Evolutionary conservation across 2,329 filamentous ascomycete species (phyloP).

Genomic region (Penicillium digitatum): DNA sequence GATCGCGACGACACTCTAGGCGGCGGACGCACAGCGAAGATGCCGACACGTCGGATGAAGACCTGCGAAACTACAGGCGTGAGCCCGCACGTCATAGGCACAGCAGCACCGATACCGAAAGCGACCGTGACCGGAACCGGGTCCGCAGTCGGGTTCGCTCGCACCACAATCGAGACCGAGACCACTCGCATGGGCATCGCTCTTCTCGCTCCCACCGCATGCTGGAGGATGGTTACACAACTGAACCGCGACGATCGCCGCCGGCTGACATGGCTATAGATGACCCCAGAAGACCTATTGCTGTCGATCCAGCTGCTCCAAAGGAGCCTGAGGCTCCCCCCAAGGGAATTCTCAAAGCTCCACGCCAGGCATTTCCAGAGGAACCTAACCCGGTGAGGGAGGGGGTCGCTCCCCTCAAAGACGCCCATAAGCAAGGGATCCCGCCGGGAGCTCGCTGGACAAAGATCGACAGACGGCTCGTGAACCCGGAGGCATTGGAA

Average conservation of each 20-base stretch:
- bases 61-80: constrained; percentile 30
- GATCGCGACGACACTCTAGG: constrained; percentile 24
- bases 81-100: constrained; percentile 25
- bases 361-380: constrained; percentile 79
- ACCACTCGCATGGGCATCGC: constrained; percentile 20
- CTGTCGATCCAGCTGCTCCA: constrained; percentile 23
- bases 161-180: constrained; percentile 16
- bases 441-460: constrained; percentile 83
- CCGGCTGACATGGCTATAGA: constrained; percentile 19
- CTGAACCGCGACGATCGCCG: constrained; percentile 19
- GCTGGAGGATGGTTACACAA: constrained; percentile 14
- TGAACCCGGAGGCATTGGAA: constrained; percentile 83
- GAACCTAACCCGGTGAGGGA: constrained; percentile 78
- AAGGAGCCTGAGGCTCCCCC: constrained; percentile 62
- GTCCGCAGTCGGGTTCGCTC: constrained; percentile 11
- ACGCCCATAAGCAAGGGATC: constrained; percentile 69
- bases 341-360: constrained; percentile 81
- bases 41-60: constrained; percentile 32
- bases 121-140: constrained; percentile 18
- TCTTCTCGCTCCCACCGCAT: constrained; percentile 27
- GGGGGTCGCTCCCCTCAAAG: constrained; percentile 90
- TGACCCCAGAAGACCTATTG: constrained; percentile 24
- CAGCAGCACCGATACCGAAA: constrained; percentile 27
- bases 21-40: constrained; percentile 28
- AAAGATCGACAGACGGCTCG: constrained; percentile 80